Base-by-base conservation (phyloP, 2,329 filamentous ascomycete genomes). In the Cytospora schulzeri region DNA sequence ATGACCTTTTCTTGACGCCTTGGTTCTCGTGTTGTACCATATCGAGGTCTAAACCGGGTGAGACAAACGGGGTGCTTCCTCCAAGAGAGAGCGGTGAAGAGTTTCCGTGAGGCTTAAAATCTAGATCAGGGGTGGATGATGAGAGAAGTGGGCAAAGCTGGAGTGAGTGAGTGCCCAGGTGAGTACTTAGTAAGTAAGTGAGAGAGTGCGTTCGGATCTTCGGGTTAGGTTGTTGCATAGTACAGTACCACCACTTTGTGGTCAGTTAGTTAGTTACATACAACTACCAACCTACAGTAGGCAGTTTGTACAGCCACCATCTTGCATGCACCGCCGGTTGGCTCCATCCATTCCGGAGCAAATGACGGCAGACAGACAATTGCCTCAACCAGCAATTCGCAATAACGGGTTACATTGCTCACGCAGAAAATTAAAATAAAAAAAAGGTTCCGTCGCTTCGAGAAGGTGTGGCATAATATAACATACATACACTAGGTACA, bases 31-130 rank as follows among this genome's bases (percentile, higher is more conserved):
- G 45, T 48, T 24, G 45, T 48, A 22, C 14, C 45, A 4, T 48
- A 12, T 24, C 45, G 45, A 22, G 11, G n/a, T 11, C 14, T 19
- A 41, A 15, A n/a, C 45, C 45, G n/a, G 45, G 8, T 48, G 45
- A 48, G 45, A 48, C 45, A 48, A n/a, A 35, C 33, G 45, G 45
- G 45, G 45, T 48, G n/a, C 45, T 48, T 48, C 45, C 45, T 31
- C 7, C 45, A 41, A 41, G 45, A 19, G 65, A 41, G 55, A 65
- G 65, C 65, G 65, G 65, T 67, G 65, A 67, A 31, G 62, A 31
- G 41, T 22, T 31, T 24, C 48, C n/a, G 61, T 64, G 64, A 64
- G 64, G 64, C 64, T 65, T 58, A 67, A 65, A 48, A 33, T 26
- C 45, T 24, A 50, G 28, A 24, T 56, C 62, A 59, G 62, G 59